Evolutionary conservation across 2,329 filamentous ascomycete species (phyloP).

Genomic region (Fusarium miscanthi): DNA sequence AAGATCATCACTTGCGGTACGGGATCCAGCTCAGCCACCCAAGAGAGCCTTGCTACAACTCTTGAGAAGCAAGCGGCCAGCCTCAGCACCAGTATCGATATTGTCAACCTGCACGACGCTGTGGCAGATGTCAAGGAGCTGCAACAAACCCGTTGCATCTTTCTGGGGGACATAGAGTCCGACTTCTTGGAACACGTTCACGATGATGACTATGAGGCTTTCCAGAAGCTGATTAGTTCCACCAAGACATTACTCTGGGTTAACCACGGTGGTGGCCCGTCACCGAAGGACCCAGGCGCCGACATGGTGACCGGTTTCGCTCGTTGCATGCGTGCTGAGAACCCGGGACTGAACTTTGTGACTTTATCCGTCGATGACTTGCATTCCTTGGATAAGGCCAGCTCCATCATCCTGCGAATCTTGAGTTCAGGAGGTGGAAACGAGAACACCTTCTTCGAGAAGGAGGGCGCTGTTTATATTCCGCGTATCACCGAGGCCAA

Average conservation of each 20-base stretch:
- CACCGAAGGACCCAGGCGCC: neutral
- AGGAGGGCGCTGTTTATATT: neutral
- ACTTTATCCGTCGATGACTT: neutral
- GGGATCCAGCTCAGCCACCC: neutral
- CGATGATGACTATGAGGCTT: neutral
- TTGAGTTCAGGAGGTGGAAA: neutral
- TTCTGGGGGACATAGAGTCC: neutral
- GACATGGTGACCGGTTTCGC: constrained; percentile 9
- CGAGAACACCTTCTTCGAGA: constrained; percentile 5
- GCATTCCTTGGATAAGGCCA: neutral
- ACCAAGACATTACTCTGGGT: constrained; percentile 1
- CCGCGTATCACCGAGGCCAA: constrained; percentile 5
- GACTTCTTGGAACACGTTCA: neutral
- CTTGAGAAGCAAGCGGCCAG: neutral
- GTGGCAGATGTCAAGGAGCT: neutral
- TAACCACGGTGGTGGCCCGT: neutral
- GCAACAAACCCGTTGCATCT: constrained; percentile 1
- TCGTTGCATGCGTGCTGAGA: constrained; percentile 8
- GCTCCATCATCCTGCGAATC: neutral
- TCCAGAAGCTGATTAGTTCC: neutral
- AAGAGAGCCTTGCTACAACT: neutral
- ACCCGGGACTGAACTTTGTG: neutral
- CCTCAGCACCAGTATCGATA: neutral
- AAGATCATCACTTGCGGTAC: neutral
- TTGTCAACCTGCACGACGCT: neutral